Percentiles rank a stretch among this genome's conserved stretches.
Evolutionary conservation across 306 rosid species (phyloP).

Genomic region (Cucurbita ficifolia): DNA sequence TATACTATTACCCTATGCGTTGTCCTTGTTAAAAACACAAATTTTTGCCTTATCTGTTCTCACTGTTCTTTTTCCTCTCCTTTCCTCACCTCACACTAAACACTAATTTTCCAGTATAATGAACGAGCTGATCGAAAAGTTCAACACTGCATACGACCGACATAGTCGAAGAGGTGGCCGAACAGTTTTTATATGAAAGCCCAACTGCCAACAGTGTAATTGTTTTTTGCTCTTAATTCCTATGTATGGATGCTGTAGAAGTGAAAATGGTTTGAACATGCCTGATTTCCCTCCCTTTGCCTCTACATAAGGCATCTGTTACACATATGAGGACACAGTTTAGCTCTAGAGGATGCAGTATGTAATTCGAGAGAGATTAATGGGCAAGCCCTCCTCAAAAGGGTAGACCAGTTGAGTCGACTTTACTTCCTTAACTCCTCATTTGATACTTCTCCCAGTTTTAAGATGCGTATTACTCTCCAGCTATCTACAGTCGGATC

Average conservation of each 20-base stretch:
- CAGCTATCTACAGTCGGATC: too few relatives aligned
- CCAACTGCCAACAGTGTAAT: neutral
- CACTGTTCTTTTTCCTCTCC: neutral
- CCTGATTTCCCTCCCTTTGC: neutral
- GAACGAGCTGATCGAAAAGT: conserved; percentile 20
- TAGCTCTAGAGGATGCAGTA: neutral
- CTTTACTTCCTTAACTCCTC: neutral
- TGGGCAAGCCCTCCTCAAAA: neutral
- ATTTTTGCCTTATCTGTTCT: neutral
- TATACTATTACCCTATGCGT: neutral
- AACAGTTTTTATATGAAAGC: conserved; percentile 59
- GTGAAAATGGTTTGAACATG: neutral
- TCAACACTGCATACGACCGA: conserved; percentile 81
- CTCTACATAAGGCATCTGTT: neutral
- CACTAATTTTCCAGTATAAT: conserved; percentile 12
- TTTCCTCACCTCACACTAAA: neutral
- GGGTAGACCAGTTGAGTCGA: neutral
- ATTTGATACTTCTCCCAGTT: neutral
- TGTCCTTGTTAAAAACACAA: neutral
- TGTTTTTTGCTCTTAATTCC: neutral
- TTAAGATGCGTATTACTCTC: neutral
- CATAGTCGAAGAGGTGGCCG: conserved; percentile 91
- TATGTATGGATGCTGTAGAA: neutral
- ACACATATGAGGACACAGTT: neutral
- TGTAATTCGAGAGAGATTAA: neutral